Evolutionary conservation across 208 protist species (phyloP).

Genomic region (Trypanosoma caninum): DNA sequence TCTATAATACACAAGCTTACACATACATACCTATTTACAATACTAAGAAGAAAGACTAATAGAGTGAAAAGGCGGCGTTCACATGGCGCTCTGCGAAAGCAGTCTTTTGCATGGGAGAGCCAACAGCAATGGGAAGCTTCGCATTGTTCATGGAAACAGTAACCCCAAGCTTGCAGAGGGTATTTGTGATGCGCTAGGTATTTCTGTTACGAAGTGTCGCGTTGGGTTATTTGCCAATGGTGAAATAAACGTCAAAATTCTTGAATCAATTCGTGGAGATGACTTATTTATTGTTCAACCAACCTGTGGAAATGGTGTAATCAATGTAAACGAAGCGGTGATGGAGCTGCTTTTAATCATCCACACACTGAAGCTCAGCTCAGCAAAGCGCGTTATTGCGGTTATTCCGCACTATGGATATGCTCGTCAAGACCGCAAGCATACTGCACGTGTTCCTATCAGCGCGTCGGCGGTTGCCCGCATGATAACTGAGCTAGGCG

Average conservation of each 20-base stretch:
- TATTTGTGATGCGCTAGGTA: slow-evolving; percentile 68
- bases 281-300: slow-evolving; percentile 96
- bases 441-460: slow-evolving; percentile 93
- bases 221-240: slow-evolving; percentile 88
- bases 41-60: slow-evolving; percentile 16
- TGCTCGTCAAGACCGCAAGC: slow-evolving; percentile 96
- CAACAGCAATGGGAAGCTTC: slow-evolving; percentile 66
- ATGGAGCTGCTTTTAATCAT: slow-evolving; percentile 96
- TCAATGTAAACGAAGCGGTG: slow-evolving; percentile 90
- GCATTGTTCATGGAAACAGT: slow-evolving; percentile 79
- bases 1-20: slow-evolving; percentile 8
- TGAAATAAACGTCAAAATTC: slow-evolving; percentile 84
- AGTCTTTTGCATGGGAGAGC: slow-evolving; percentile 6
- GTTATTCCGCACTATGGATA: slow-evolving; percentile 96
- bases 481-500: slow-evolving; percentile 90
- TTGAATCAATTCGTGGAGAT: slow-evolving; percentile 86
- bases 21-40: slow-evolving; percentile 12
- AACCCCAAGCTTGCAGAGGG: slow-evolving; percentile 86
- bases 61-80: background rate
- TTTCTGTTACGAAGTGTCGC: slow-evolving; percentile 59
- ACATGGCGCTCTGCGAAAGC: background rate
- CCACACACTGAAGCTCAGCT: slow-evolving; percentile 90
- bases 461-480: slow-evolving; percentile 93
- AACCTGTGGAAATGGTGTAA: slow-evolving; percentile 85
- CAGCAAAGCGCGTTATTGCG: slow-evolving; percentile 86